Conservation (phyloP, 805 yeast genomes). For the Diddensiella caesifluorescens region DNA sequence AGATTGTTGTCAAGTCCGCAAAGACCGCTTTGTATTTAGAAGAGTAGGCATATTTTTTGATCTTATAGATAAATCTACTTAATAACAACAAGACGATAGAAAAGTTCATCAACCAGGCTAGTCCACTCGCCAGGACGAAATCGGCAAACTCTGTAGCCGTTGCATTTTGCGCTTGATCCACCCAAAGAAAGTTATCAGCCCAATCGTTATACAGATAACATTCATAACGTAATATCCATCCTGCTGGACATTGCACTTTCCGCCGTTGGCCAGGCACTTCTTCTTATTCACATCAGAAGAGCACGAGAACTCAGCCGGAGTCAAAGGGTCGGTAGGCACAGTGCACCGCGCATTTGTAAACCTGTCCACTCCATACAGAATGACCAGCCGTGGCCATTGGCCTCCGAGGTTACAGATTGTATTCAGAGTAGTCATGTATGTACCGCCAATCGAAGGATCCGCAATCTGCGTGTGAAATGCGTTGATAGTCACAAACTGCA, state of each 20-base stretch:
- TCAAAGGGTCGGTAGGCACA: constrained; percentile 17
- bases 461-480: constrained; percentile 95
- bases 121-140: constrained; percentile 71
- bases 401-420: constrained; percentile 93
- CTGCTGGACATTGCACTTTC: constrained; percentile 45
- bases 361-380: constrained; percentile 72
- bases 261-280: constrained; percentile 50
- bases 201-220: constrained; percentile 61
- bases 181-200: constrained; percentile 54
- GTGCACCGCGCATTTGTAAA: constrained; percentile 63
- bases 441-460: constrained; percentile 94
- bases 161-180: constrained; percentile 62
- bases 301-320: constrained; percentile 30
- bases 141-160: constrained; percentile 66
- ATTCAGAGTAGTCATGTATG: constrained; percentile 94
- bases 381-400: constrained; percentile 90
- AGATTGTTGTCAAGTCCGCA: constrained; percentile 73
- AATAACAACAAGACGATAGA: not conserved
- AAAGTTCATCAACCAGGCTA: not conserved
- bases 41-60: constrained; percentile 17
- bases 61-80: not conserved
- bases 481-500: constrained; percentile 89
- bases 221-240: constrained; percentile 89
- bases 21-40: constrained; percentile 38
- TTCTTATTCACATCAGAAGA: constrained; percentile 39